phyloP scores from a whole-genome alignment of 1,284 basidiomycete genomes.

The Wallemia mellicola region DNA sequence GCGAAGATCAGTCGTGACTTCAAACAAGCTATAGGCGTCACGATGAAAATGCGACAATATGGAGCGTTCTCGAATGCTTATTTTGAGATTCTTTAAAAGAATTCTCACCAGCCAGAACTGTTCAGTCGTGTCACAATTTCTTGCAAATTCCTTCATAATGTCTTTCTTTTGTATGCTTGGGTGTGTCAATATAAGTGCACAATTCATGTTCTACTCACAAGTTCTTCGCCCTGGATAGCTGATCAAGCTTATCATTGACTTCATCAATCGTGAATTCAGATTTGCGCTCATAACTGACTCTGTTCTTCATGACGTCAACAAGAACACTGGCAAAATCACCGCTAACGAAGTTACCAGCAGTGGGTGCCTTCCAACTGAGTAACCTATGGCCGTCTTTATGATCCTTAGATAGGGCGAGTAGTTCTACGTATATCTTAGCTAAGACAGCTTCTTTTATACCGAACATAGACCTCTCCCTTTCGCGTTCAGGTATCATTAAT shows the following conservation, averaged over 20 bases:
- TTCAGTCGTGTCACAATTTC: slow-evolving; percentile 43
- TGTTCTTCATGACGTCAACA: neutral
- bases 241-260: slow-evolving; percentile 45
- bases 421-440: neutral
- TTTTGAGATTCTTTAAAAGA: slow-evolving; percentile 43
- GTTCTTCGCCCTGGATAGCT: slow-evolving; percentile 28
- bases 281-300: neutral
- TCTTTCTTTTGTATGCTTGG: slow-evolving; percentile 39
- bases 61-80: slow-evolving; percentile 33
- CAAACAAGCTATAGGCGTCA: slow-evolving; percentile 65
- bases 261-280: slow-evolving; percentile 34
- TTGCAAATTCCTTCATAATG: slow-evolving; percentile 43
- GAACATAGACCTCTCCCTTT: neutral
- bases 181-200: neutral
- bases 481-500: neutral
- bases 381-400: neutral
- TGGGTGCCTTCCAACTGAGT: neutral
- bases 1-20: slow-evolving; percentile 77
- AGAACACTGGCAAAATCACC: neutral
- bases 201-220: slow-evolving; percentile 33
- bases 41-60: slow-evolving; percentile 66
- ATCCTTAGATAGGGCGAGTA: neutral
- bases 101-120: slow-evolving; percentile 77
- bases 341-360: neutral
- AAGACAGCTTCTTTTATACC: neutral